Percentiles rank a stretch among this genome's conserved stretches.
These are phyloP conservation scores for Zea luxurians DNA, from an alignment of 176 grass and related monocot genomes.

Conservation along the genomic window DNA sequence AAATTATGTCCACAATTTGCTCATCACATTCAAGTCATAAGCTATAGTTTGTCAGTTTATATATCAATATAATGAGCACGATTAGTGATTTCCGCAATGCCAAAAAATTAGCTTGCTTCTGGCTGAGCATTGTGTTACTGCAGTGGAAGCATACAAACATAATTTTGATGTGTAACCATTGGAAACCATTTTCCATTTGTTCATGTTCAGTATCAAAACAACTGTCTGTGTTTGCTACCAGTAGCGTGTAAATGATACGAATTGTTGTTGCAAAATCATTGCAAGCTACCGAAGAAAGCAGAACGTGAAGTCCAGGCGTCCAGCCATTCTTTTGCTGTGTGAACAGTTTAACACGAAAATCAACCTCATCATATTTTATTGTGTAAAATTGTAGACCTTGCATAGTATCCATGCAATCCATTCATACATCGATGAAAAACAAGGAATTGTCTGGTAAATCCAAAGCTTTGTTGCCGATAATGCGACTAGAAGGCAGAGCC, in stretches of 20 bases:
- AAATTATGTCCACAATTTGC: background rate
- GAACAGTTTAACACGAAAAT: background rate
- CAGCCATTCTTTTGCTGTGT: background rate
- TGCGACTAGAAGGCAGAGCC: slow-evolving; percentile 36
- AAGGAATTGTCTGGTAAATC: slow-evolving; percentile 40
- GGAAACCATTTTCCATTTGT: background rate
- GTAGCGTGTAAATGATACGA: background rate
- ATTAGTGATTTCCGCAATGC: background rate
- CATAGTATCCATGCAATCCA: slow-evolving; percentile 35
- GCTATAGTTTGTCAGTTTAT: background rate
- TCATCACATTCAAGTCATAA: slow-evolving; percentile 1
- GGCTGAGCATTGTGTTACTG: background rate
- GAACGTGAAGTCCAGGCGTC: background rate
- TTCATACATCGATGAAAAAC: slow-evolving; percentile 38
- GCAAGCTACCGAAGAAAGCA: background rate
- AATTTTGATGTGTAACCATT: background rate
- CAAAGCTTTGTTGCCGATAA: slow-evolving; percentile 45
- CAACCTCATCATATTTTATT: slow-evolving; percentile 14
- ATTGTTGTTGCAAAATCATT: background rate
- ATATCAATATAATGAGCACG: background rate
- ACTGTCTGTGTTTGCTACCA: background rate
- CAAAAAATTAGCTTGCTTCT: background rate
- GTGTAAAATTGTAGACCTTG: slow-evolving; percentile 35
- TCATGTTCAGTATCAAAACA: background rate
- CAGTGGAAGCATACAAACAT: background rate